Evolutionary conservation across 2,329 filamentous ascomycete genomes (phyloP).

Genomic region (Ophiobolus disseminans): DNA sequence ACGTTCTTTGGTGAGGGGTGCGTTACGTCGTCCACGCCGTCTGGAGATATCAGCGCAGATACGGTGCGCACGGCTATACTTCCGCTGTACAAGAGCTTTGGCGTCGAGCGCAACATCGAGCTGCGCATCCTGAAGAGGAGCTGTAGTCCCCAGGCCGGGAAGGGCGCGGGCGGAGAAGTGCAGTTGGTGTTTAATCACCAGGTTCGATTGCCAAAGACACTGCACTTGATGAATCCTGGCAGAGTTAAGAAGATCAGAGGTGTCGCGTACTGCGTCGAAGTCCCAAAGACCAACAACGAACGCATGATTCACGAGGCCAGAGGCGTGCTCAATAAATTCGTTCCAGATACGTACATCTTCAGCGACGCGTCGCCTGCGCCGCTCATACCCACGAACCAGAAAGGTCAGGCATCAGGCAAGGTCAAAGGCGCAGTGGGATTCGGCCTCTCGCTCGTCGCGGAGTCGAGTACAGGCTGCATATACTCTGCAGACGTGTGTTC

Average conservation of each 20-base stretch:
- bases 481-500: conserved; percentile 84
- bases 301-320: conserved; percentile 92
- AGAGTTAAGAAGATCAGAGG: conserved; percentile 87
- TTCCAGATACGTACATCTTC: conserved; percentile 89
- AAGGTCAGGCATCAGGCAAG: conserved; percentile 62
- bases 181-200: conserved; percentile 93
- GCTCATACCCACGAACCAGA: conserved; percentile 72
- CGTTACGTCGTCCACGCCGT: conserved; percentile 84
- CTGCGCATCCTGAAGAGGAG: conserved; percentile 80
- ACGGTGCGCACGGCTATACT: conserved; percentile 92
- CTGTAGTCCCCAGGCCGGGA: conserved; percentile 70
- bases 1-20: conserved; percentile 89
- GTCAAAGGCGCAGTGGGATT: conserved; percentile 83
- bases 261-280: conserved; percentile 91
- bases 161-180: conserved; percentile 88
- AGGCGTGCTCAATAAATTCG: conserved; percentile 81
- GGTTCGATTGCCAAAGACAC: conserved; percentile 88
- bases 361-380: conserved; percentile 69
- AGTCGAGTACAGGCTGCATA: conserved; percentile 84
- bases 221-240: conserved; percentile 85
- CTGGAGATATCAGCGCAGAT: conserved; percentile 88
- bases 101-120: conserved; percentile 86
- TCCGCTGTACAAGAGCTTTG: conserved; percentile 88
- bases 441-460: conserved; percentile 87
- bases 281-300: conserved; percentile 90